Conservation (phyloP, 2,329 filamentous ascomycete genomes). For the Aspergillus sp. region DNA sequence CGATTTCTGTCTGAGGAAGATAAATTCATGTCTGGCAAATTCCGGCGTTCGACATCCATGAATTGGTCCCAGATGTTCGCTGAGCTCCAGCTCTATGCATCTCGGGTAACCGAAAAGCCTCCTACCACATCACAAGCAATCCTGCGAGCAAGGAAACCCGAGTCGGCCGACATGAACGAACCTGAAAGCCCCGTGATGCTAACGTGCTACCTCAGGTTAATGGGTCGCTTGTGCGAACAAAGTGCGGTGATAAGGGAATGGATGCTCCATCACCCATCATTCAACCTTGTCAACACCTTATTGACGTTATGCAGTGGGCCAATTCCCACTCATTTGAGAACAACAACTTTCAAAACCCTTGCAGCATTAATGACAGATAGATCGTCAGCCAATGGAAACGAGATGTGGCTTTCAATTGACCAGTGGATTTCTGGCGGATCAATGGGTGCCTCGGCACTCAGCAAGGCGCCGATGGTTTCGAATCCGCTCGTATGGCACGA, state of each 20-base stretch:
- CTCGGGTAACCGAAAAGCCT: slow-evolving; percentile 66
- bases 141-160: slow-evolving; percentile 53
- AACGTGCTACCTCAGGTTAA: slow-evolving; percentile 82
- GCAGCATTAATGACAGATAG: slow-evolving; percentile 70
- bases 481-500: slow-evolving; percentile 35
- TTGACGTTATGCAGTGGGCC: slow-evolving; percentile 70
- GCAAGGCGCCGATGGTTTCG: slow-evolving; percentile 35
- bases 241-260: slow-evolving; percentile 65
- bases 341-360: slow-evolving; percentile 73
- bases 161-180: slow-evolving; percentile 66
- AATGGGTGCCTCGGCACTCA: slow-evolving; percentile 37
- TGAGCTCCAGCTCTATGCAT: slow-evolving; percentile 77
- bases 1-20: slow-evolving; percentile 84
- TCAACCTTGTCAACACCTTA: slow-evolving; percentile 64
- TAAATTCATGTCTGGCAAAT: slow-evolving; percentile 62
- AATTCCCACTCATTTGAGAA: slow-evolving; percentile 68
- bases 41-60: slow-evolving; percentile 73
- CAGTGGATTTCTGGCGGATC: slow-evolving; percentile 60
- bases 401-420: slow-evolving; percentile 75
- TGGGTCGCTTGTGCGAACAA: slow-evolving; percentile 70
- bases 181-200: slow-evolving; percentile 95
- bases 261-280: slow-evolving; percentile 59
- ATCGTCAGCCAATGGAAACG: slow-evolving; percentile 54
- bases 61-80: slow-evolving; percentile 91
- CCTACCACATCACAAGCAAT: slow-evolving; percentile 46